Percentiles rank a stretch among this genome's conserved stretches.
Conservation (phyloP, 2,329 filamentous ascomycete genomes). For the Botrytis deweyae region DNA sequence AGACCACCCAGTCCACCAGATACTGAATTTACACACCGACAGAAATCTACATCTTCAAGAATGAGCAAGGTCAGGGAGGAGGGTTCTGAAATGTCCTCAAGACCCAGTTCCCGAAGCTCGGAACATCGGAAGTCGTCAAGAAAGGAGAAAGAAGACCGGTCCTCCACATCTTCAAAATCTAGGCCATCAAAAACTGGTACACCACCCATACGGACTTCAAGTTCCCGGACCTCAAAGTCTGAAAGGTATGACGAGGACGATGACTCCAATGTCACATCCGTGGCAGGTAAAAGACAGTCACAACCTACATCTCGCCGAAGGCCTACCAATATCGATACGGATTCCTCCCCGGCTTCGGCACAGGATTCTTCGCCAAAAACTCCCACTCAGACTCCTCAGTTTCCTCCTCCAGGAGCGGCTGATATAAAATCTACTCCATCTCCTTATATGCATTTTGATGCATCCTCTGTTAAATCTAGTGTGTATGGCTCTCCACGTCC, state of each 20-base stretch:
- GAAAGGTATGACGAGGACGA: conserved; percentile 40
- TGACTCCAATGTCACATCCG: conserved; percentile 43
- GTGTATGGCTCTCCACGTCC: conserved; percentile 45
- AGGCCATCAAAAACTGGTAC: conserved; percentile 56
- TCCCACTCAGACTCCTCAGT: conserved; percentile 55
- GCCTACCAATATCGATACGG: conserved; percentile 33
- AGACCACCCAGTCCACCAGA: conserved; percentile 64
- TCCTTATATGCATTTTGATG: conserved; percentile 42
- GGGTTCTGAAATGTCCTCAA: conserved; percentile 37
- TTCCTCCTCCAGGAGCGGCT: conserved; percentile 37
- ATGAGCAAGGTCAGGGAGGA: conserved; percentile 44
- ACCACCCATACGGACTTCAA: conserved; percentile 47
- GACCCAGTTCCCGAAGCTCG: conserved; percentile 46
- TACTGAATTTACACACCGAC: conserved; percentile 55
- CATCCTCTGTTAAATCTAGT: conserved; percentile 34
- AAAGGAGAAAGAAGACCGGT: conserved; percentile 46
- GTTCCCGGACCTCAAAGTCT: conserved; percentile 25
- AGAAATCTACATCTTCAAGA: conserved; percentile 39
- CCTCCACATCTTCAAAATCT: conserved; percentile 55
- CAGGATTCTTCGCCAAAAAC: conserved; percentile 60
- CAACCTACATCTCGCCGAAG: conserved; percentile 43
- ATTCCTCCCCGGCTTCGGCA: conserved; percentile 49
- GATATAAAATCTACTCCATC: conserved; percentile 37
- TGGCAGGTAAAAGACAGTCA: conserved; percentile 42
- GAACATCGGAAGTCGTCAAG: conserved; percentile 39